These are phyloP conservation scores for Bjerkandera adusta DNA, from an alignment of 1,284 basidiomycete species.

Conservation along the genomic window DNA sequence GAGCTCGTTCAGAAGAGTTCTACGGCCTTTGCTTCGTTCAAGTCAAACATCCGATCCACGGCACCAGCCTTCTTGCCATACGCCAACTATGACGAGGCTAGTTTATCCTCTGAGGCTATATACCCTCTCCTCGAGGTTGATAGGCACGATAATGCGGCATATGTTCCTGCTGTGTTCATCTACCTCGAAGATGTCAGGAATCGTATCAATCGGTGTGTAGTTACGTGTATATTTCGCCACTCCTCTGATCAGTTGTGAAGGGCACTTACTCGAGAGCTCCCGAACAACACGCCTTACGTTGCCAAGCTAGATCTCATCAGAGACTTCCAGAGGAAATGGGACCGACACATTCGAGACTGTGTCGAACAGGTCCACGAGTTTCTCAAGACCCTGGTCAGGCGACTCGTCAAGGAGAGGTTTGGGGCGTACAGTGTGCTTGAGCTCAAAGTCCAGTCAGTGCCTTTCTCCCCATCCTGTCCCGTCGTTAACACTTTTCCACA, in stretches of 20 bases:
- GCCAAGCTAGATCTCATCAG: conserved; percentile 42
- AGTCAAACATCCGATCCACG: conserved; percentile 30
- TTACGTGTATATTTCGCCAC: neutral
- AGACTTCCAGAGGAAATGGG: conserved; percentile 38
- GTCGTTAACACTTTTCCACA: conserved; percentile 2
- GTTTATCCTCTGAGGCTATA: neutral
- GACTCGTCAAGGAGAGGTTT: conserved; percentile 15
- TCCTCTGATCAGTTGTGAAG: no score
- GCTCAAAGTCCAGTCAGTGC: conserved; percentile 10
- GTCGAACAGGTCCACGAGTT: conserved; percentile 32
- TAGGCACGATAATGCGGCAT: conserved; percentile 6
- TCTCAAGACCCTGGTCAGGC: conserved; percentile 21
- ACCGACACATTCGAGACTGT: conserved; percentile 35
- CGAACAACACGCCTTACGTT: conserved; percentile 46
- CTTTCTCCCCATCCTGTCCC: neutral
- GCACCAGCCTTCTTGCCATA: conserved; percentile 16
- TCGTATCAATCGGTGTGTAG: conserved; percentile 20
- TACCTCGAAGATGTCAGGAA: conserved; percentile 21
- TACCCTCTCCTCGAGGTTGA: conserved; percentile 10
- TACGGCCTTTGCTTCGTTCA: conserved; percentile 33
- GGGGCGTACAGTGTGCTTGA: conserved; percentile 11
- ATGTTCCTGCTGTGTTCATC: conserved; percentile 4
- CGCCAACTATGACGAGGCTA: neutral
- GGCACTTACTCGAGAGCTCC: conserved; percentile 48
- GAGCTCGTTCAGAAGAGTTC: conserved; percentile 36